Evolutionary conservation across 352 stramenopile species (phyloP), one percentile per base, ranked within the genome.

Genomic region (Pythium phragmiticola): DNA sequence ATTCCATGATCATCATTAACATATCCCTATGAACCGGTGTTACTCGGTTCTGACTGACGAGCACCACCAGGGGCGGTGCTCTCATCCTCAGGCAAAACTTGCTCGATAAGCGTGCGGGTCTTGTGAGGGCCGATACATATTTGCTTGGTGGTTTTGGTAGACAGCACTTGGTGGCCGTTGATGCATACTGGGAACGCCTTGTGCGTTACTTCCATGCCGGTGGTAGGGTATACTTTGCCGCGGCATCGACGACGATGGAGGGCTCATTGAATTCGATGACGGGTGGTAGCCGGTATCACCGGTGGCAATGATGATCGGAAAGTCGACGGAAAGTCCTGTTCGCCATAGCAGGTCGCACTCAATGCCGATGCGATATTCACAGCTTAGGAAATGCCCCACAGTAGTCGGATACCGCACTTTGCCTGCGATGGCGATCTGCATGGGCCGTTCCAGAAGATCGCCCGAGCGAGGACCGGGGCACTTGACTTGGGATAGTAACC

Each of bases 341-440:
- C 66, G 56, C 60, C 60, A 73, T 16, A 72, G 57, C 3, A 84
- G 67, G n/a, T 87, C 79, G 52, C 84, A 92, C 60, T 83, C 69
- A 51, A 92, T 73, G 16, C 68, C 63, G 52, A 92, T 82, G 5
- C 67, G 70, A 53, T 92, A 92, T 39, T 75, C 73, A 47, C 80
- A 89, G 30, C 66, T 77, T 30, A 92, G 53, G 62, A 90, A 88
- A 14, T 69, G 72, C 3, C 77, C 80, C 2, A 55, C 63, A 0
- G 80, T 89, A 9, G 71, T 82, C 0, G 84, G 84, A 61, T 81
- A 88, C 39, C 80, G 72, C 9, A 87, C 65, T 50, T 84, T 82
- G 19, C 77, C 75, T 4, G 80, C 73, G 41, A 86, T 71, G 3
- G 74, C 70, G 16, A 90, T 60, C 42, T 88, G 74, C 50, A 92